A percentile compares a stretch with the other conserved stretches of the same genome.
Evolutionary conservation across 192 early-diverging fungal species (phyloP).

Genomic region (Backusella psychrophila): DNA sequence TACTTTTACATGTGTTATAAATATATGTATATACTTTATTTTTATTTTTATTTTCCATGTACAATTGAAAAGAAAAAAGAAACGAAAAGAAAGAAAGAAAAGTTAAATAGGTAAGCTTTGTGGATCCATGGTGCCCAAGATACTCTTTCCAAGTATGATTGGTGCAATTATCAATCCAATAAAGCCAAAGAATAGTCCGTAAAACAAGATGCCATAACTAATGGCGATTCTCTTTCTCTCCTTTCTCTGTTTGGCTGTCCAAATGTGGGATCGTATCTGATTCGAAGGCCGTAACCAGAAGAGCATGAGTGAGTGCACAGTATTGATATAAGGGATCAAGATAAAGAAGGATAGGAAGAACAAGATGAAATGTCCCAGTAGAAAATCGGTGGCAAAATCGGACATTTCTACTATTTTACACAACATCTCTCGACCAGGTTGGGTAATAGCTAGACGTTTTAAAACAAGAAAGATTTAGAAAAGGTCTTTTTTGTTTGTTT

Average conservation of each 20-base stretch:
- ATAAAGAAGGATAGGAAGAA: constrained; percentile 73
- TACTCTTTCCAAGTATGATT: constrained; percentile 38
- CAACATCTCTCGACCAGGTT: constrained; percentile 75
- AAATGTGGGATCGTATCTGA: constrained; percentile 75
- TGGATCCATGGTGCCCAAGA: not conserved
- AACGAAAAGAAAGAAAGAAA: not conserved
- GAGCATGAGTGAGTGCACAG: constrained; percentile 76
- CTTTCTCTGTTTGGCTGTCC: constrained; percentile 61
- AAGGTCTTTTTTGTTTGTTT: not conserved
- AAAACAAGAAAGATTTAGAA: not conserved
- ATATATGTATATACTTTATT: not conserved
- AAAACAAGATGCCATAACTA: constrained; percentile 68
- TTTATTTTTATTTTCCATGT: not conserved
- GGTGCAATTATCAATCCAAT: constrained; percentile 64
- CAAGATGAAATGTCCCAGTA: constrained; percentile 72
- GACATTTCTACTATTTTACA: constrained; percentile 87
- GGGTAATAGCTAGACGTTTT: constrained; percentile 53
- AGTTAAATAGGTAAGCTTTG: not conserved
- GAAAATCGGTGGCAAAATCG: constrained; percentile 76
- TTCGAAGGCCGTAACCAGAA: constrained; percentile 83
- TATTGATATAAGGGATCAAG: constrained; percentile 70
- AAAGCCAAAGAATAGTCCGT: constrained; percentile 60
- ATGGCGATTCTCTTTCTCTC: constrained; percentile 64
- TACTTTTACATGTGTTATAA: not conserved
- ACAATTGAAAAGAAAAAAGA: not conserved